Percentiles rank a stretch among this genome's conserved stretches.
phyloP scores from a whole-genome alignment of 2,329 filamentous ascomycete species.

The Aspergillus flavus region DNA sequence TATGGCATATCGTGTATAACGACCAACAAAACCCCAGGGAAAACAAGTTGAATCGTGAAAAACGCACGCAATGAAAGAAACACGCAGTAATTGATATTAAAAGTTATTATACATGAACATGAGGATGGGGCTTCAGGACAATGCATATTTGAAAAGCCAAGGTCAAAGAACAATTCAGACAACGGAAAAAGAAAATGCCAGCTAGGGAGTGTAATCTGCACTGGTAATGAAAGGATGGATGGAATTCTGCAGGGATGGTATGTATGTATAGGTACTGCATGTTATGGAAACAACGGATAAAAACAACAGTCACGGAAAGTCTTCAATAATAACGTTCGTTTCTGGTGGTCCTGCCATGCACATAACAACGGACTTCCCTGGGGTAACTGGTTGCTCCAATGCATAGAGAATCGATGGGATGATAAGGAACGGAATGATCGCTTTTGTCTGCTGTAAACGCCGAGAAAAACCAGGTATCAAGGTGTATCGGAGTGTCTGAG shows the following conservation, averaged over 20 bases:
- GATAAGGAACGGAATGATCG: slow-evolving; percentile 7
- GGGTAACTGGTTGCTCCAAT: slow-evolving; percentile 11
- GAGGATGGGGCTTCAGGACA: slow-evolving; percentile 8
- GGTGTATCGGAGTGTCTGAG: not conserved
- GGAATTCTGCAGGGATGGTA: not conserved
- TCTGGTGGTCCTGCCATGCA: slow-evolving; percentile 19
- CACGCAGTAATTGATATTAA: slow-evolving; percentile 3
- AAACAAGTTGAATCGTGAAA: not conserved
- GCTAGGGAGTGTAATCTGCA: slow-evolving; percentile 12
- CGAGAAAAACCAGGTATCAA: slow-evolving; percentile 10
- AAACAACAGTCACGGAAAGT: slow-evolving; percentile 1
- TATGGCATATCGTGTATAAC: not conserved
- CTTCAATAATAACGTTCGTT: slow-evolving; percentile 3
- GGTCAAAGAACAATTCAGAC: not conserved
- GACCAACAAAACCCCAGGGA: not conserved
- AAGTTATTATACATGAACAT: slow-evolving; percentile 13
- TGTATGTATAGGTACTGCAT: slow-evolving; percentile 4
- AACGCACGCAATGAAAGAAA: not conserved
- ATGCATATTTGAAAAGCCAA: not conserved
- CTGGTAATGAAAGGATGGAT: slow-evolving; percentile 2
- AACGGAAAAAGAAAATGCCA: slow-evolving; percentile 5
- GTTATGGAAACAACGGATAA: not conserved
- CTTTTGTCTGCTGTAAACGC: slow-evolving; percentile 18
- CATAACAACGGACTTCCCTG: slow-evolving; percentile 9
- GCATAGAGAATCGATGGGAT: slow-evolving; percentile 1